These are phyloP conservation scores for Xylaria sp. DNA, from an alignment of 2,329 filamentous ascomycete genomes.

Conservation along the genomic window DNA sequence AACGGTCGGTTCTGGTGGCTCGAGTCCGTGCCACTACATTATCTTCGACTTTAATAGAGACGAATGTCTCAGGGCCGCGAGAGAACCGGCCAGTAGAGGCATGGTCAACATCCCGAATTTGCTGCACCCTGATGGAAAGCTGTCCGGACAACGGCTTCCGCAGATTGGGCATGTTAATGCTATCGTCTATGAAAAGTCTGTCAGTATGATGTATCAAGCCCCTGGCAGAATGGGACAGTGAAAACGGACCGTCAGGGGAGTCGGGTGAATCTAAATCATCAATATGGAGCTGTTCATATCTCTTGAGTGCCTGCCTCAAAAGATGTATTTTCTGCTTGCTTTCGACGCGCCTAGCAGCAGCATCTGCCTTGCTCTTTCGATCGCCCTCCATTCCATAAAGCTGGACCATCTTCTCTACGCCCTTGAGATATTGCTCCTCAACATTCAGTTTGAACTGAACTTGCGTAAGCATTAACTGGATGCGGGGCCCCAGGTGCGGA, in stretches of 20 bases:
- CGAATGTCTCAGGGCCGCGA: conserved; percentile 91
- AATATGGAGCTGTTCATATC: conserved; percentile 97
- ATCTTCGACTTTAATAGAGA: conserved; percentile 97
- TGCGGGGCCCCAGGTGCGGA: conserved; percentile 92
- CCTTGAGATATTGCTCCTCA: conserved; percentile 98
- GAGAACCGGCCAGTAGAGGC: conserved; percentile 86
- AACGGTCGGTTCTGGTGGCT: conserved; percentile 85
- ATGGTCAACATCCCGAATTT: conserved; percentile 95
- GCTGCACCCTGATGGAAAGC: conserved; percentile 84
- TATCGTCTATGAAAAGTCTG: conserved; percentile 76
- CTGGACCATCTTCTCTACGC: conserved; percentile 99
- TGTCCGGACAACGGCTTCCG: conserved; percentile 95
- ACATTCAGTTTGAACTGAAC: conserved; percentile 99
- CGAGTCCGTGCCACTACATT: conserved; percentile 88
- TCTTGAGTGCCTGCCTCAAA: conserved; percentile 92
- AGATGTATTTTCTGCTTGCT: conserved; percentile 98
- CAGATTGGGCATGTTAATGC: conserved; percentile 92
- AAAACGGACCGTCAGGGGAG: conserved; percentile 77
- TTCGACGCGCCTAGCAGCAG: conserved; percentile 87
- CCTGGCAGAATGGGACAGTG: background rate
- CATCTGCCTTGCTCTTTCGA: conserved; percentile 93
- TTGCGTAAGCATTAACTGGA: conserved; percentile 98
- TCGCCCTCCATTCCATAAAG: conserved; percentile 98
- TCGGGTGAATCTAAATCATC: conserved; percentile 82
- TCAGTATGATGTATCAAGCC: conserved; percentile 33